Evolutionary conservation across 768 basidiomycete genomes (phyloP).

Genomic region (Hygrophorus russula): DNA sequence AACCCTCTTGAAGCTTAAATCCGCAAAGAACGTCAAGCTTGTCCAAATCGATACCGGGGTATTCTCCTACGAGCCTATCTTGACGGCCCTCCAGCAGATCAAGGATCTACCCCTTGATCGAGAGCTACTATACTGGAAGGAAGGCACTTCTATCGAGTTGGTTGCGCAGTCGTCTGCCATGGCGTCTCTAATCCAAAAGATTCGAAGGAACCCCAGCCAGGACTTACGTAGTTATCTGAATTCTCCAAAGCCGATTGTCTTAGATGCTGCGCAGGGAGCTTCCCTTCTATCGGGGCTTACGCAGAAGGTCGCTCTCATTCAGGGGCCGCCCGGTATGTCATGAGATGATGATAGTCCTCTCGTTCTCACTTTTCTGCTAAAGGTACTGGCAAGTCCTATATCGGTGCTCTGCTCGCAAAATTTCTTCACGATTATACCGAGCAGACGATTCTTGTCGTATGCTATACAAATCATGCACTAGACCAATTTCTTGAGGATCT

Average conservation of each 20-base stretch:
- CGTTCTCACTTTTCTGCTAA: background rate
- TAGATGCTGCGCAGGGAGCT: conserved; percentile 40
- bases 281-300: conserved; percentile 43
- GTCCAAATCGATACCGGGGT: conserved; percentile 50
- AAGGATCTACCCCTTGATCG: conserved; percentile 31
- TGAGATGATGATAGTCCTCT: background rate
- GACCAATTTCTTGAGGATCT: conserved; percentile 61
- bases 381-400: conserved; percentile 72
- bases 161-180: conserved; percentile 4
- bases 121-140: conserved; percentile 46
- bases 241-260: conserved; percentile 26
- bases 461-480: conserved; percentile 67
- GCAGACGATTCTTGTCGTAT: conserved; percentile 52
- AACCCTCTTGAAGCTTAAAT: conserved; percentile 29
- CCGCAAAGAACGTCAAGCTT: conserved; percentile 25
- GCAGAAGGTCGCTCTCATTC: conserved; percentile 49
- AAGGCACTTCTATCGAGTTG: conserved; percentile 10
- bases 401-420: conserved; percentile 58
- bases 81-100: conserved; percentile 42
- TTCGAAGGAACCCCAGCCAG: conserved; percentile 21
- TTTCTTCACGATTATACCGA: conserved; percentile 36
- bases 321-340: conserved; percentile 57
- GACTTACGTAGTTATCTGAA: conserved; percentile 30
- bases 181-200: conserved; percentile 11
- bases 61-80: conserved; percentile 53